Evolutionary conservation across 75 land plant species (phyloP).

Genomic region (Picea sitchensis): DNA sequence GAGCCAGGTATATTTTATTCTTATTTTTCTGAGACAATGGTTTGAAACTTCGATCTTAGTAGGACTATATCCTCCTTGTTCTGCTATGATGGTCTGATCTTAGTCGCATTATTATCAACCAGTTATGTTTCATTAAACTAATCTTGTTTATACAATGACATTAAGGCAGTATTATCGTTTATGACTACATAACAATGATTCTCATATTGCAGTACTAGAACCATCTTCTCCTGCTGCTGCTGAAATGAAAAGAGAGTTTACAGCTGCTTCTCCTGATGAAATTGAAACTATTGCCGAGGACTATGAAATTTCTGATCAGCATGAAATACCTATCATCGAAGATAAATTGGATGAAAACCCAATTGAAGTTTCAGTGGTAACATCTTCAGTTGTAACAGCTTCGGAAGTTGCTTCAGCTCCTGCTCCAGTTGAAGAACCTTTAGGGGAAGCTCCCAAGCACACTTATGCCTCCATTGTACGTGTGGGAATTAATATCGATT

Average conservation of each 20-base stretch:
- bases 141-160: not conserved
- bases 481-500: not conserved
- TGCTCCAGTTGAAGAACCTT: conserved; percentile 34
- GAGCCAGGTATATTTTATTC: conserved; percentile 32
- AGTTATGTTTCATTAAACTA: not conserved
- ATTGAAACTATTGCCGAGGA: conserved; percentile 36
- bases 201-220: conserved; percentile 9
- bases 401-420: conserved; percentile 16
- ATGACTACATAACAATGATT: not conserved
- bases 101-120: not conserved
- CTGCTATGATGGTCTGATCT: not conserved
- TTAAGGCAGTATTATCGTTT: not conserved
- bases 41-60: not conserved
- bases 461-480: conserved; percentile 86
- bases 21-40: not conserved
- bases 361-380: conserved; percentile 23
- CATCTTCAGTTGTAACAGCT: conserved; percentile 8
- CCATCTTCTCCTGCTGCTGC: conserved; percentile 19
- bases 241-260: conserved; percentile 27
- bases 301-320: conserved; percentile 32
- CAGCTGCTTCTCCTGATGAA: conserved; percentile 21
- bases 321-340: conserved; percentile 27
- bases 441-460: conserved; percentile 39
- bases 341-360: conserved; percentile 25
- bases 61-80: not conserved